Evolutionary conservation across 2,329 filamentous ascomycete genomes (phyloP).

Genomic region (Pseudogymnoascus sp.): DNA sequence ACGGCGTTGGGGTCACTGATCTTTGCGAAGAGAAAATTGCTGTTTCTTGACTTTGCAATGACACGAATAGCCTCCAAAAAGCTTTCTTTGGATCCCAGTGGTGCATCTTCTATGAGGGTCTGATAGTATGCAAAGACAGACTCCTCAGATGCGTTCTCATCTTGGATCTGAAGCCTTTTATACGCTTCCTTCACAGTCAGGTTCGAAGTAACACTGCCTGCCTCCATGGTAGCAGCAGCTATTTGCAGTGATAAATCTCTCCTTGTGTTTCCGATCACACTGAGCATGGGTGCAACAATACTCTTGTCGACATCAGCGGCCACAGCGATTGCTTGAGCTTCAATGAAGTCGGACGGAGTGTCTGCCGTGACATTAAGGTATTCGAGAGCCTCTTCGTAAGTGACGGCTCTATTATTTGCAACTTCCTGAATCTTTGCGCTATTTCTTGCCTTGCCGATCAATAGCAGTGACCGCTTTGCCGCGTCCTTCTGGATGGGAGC

Average conservation of each 20-base stretch:
- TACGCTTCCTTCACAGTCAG: slow-evolving; percentile 26
- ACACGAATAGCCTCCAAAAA: slow-evolving; percentile 25
- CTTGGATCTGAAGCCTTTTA: slow-evolving; percentile 24
- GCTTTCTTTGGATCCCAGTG: slow-evolving; percentile 25
- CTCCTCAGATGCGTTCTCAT: slow-evolving; percentile 23
- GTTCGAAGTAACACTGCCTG: slow-evolving; percentile 17
- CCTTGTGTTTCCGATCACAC: slow-evolving; percentile 20
- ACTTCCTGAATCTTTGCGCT: slow-evolving; percentile 50
- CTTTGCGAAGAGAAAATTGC: slow-evolving; percentile 26
- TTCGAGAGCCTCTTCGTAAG: slow-evolving; percentile 53
- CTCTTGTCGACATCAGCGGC: slow-evolving; percentile 23
- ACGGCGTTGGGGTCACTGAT: slow-evolving; percentile 27
- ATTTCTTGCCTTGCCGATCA: slow-evolving; percentile 48
- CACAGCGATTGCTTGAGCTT: slow-evolving; percentile 26
- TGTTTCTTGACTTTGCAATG: slow-evolving; percentile 26
- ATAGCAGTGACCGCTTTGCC: slow-evolving; percentile 45
- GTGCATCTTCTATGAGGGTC: slow-evolving; percentile 21
- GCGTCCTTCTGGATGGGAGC: slow-evolving; percentile 45
- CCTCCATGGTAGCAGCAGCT: slow-evolving; percentile 23
- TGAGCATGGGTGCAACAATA: slow-evolving; percentile 24
- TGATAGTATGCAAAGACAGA: slow-evolving; percentile 26
- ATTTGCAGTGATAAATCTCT: slow-evolving; percentile 20
- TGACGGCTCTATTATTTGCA: slow-evolving; percentile 47
- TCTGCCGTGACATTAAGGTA: slow-evolving; percentile 42
- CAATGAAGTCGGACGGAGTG: slow-evolving; percentile 25